A percentile compares a stretch with the other conserved stretches of the same genome.
Evolutionary conservation across 257 asterid species (phyloP).

Genomic region (Rauvolfia tetraphylla): DNA sequence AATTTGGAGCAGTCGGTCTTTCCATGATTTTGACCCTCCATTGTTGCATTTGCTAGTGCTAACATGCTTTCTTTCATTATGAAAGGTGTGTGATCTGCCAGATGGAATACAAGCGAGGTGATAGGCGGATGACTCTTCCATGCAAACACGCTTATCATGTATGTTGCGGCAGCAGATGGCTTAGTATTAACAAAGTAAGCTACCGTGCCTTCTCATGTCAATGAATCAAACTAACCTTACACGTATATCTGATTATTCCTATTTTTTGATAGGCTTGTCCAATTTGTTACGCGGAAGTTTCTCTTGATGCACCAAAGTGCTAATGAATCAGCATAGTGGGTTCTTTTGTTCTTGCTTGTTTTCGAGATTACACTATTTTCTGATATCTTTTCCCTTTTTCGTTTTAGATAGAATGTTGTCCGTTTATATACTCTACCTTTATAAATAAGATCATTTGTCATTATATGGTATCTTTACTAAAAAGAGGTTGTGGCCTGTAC

Average conservation of each 20-base stretch:
- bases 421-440: background rate
- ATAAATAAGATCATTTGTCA: background rate
- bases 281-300: conserved; percentile 80
- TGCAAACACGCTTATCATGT: conserved; percentile 85
- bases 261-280: conserved; percentile 72
- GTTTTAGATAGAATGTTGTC: conserved; percentile 13
- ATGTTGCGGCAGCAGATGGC: conserved; percentile 87
- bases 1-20: background rate
- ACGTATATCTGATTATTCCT: conserved; percentile 19
- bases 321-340: conserved; percentile 27
- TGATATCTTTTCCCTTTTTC: conserved; percentile 13
- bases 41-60: background rate
- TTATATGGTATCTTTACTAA: too few species aligned
- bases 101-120: conserved; percentile 91
- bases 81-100: conserved; percentile 95
- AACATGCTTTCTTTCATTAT: conserved; percentile 12
- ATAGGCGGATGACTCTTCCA: conserved; percentile 77
- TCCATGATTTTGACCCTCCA: background rate
- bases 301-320: conserved; percentile 39
- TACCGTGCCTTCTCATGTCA: conserved; percentile 1
- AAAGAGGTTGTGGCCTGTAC: too few species aligned
- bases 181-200: conserved; percentile 77
- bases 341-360: conserved; percentile 22
- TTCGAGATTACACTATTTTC: conserved; percentile 27
- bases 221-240: background rate